Evolutionary conservation across 2,329 filamentous ascomycete species (phyloP), one percentile per base, ranked within the genome.

Genomic region (Monosporascus sp.): DNA sequence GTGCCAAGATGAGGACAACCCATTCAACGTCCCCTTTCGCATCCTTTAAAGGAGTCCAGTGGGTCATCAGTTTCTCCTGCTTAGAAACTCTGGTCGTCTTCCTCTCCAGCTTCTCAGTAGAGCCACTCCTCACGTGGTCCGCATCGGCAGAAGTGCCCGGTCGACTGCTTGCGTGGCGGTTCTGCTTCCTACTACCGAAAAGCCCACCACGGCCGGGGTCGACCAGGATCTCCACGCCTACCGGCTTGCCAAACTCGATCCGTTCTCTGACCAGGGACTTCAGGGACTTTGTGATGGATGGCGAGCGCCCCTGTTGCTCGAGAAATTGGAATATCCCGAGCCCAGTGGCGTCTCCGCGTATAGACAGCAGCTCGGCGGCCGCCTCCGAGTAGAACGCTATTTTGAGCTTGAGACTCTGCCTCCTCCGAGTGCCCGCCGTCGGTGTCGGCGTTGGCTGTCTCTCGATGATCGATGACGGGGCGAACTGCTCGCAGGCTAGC

Each of bases 311-410:
- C 45, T 76, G 71, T n/a, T 77, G 72, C 5, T 70, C 66, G 5
- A 84, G 71, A n/a, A 83, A 74, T 41, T 75, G 71, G 61, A 84
- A 84, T 14, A 83, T 70, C 54, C 84, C 79, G 56, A 71, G 73
- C 47, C 76, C 72, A 47, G 72, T 62, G 17, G 77, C 68, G 14
- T 67, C 63, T 37, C 68, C 61, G 17, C 66, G 66, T 2, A 79
- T 67, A 14, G 74, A 73, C 1, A 83, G 70, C 11, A 79, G 65
- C 11, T 78, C 73, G 0, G 77, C 67, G 47, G 79, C 72, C 11
- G 73, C 70, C 6, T 70, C 67, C 1, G 77, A 80, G 58, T 73
- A 75, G 62, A 73, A 78, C 7, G 72, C 65, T 35, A 82, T 71
- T 51, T 47, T 54, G 15, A 55, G 54, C 43, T 52, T 58, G 22